Percentiles rank a stretch among this genome's conserved stretches.
Conservation (phyloP, 2,329 filamentous ascomycete species). For the Colletotrichum camelliae region DNA sequence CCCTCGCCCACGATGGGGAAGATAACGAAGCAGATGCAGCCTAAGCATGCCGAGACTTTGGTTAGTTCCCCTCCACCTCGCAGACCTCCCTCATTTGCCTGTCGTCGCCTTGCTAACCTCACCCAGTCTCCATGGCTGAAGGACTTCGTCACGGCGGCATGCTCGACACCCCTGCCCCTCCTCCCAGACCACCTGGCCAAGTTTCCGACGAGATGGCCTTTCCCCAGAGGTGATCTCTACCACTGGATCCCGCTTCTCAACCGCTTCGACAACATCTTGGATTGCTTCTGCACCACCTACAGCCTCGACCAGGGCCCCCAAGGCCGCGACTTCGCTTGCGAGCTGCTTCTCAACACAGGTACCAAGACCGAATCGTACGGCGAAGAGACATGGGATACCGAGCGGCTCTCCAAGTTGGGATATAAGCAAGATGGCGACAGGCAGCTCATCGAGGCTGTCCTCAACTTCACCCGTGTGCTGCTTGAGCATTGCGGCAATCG, state of each 20-base stretch:
- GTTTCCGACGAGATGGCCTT: conserved; percentile 92
- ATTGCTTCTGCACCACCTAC: conserved; percentile 82
- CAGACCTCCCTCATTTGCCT: background rate
- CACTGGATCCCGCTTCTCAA: conserved; percentile 97
- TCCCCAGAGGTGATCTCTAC: conserved; percentile 93
- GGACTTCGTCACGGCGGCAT: conserved; percentile 77
- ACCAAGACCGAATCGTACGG: conserved; percentile 56
- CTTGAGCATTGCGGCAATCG: conserved; percentile 96
- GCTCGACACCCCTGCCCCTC: conserved; percentile 72
- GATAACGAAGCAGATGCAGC: conserved; percentile 71
- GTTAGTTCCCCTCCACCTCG: conserved; percentile 46
- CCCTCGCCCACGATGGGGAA: conserved; percentile 67
- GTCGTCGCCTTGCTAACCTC: conserved; percentile 25
- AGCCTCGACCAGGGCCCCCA: conserved; percentile 82
- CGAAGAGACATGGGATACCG: conserved; percentile 50
- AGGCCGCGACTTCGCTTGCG: conserved; percentile 72
- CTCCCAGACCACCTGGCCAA: conserved; percentile 77
- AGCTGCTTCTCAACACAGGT: conserved; percentile 66
- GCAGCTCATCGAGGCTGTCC: conserved; percentile 77
- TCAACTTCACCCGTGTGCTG: conserved; percentile 86
- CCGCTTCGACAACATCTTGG: conserved; percentile 88
- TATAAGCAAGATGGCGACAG: conserved; percentile 80
- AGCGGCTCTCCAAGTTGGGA: conserved; percentile 61
- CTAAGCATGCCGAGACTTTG: conserved; percentile 71
- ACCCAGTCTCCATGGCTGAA: conserved; percentile 84